These are phyloP conservation scores for Huiozyma naganishii DNA, from an alignment of 805 yeast genomes.

Conservation along the genomic window DNA sequence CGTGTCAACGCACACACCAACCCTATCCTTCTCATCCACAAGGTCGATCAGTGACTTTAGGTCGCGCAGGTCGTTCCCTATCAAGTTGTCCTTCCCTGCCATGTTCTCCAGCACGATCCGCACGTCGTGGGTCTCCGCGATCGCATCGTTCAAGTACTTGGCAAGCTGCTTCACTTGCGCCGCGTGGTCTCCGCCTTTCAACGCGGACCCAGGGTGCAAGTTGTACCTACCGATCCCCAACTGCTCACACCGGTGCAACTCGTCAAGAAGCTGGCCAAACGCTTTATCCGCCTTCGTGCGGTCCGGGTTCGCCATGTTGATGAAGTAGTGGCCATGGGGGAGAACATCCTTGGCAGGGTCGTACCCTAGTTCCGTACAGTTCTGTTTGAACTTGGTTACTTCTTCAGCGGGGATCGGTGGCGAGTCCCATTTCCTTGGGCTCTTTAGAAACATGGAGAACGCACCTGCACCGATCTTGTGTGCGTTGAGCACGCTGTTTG, in stretches of 20 bases:
- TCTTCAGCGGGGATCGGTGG: slow-evolving; percentile 64
- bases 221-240: slow-evolving; percentile 79
- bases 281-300: slow-evolving; percentile 66
- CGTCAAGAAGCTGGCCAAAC: slow-evolving; percentile 71
- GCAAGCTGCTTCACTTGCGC: slow-evolving; percentile 65
- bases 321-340: slow-evolving; percentile 93
- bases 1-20: slow-evolving; percentile 95
- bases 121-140: slow-evolving; percentile 61
- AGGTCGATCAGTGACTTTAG: slow-evolving; percentile 59
- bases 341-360: slow-evolving; percentile 69
- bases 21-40: slow-evolving; percentile 70
- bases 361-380: slow-evolving; percentile 54
- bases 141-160: slow-evolving; percentile 66
- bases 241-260: slow-evolving; percentile 75
- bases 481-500: slow-evolving; percentile 55
- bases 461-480: slow-evolving; percentile 50
- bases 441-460: slow-evolving; percentile 83
- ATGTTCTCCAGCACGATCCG: slow-evolving; percentile 88
- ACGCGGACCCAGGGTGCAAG: slow-evolving; percentile 86
- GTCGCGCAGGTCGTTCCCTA: slow-evolving; percentile 76
- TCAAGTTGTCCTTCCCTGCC: slow-evolving; percentile 94
- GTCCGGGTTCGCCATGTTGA: slow-evolving; percentile 88
- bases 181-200: slow-evolving; percentile 52
- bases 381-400: slow-evolving; percentile 48
- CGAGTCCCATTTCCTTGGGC: slow-evolving; percentile 85